Evolutionary conservation across 345 rosid species (phyloP).

Genomic region (Corymbia maculata): DNA sequence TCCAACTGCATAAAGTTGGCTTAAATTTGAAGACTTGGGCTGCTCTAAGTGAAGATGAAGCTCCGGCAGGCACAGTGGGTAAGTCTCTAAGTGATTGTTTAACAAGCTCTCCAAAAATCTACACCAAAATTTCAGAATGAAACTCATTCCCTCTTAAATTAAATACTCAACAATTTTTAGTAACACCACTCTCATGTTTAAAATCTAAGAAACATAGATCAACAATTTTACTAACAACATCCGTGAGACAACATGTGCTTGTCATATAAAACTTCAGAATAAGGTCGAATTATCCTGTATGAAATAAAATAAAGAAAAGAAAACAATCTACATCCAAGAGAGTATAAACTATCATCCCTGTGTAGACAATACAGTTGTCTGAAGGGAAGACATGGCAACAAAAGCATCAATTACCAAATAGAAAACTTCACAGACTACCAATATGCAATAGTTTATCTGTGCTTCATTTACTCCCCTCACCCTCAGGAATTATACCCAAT

Average conservation of each 20-base stretch:
- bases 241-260: neutral
- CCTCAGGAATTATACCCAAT: neutral
- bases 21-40: conserved; percentile 23
- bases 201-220: neutral
- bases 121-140: neutral
- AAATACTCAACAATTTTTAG: neutral
- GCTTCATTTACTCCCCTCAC: neutral
- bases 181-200: neutral
- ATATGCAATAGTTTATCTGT: neutral
- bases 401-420: neutral
- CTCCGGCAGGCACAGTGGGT: conserved; percentile 58
- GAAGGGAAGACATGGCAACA: neutral
- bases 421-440: neutral
- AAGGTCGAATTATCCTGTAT: neutral
- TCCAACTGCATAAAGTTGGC: conserved; percentile 15
- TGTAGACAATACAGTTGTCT: neutral
- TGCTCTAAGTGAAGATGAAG: conserved; percentile 41
- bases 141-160: neutral
- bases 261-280: neutral
- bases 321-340: neutral
- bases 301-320: neutral
- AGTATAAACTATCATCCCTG: neutral
- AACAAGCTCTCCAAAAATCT: conserved; percentile 76
- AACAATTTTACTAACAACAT: neutral
- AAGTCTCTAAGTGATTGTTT: conserved; percentile 33